Evolutionary conservation across 2,329 filamentous ascomycete species (phyloP), one percentile per base, ranked within the genome.

Genomic region (Pyrenochaeta sp.): DNA sequence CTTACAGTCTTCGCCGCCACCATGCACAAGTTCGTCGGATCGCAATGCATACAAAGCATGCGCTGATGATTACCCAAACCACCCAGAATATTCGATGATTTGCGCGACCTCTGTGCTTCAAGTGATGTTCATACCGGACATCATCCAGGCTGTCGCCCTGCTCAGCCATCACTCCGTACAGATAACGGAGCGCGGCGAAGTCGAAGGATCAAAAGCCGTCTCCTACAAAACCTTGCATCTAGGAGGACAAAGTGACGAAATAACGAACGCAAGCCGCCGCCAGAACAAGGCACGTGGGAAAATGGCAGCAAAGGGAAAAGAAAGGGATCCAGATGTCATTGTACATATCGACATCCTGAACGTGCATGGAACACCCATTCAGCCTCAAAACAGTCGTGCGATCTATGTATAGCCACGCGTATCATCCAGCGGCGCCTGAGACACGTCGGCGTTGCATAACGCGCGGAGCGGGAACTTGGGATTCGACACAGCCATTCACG

Each of bases 81-180:
- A 47, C 9, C 36, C 41, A 38, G 17, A 55, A 55, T 6, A 66
- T 28, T 1, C 32, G 42, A 13, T 53, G 47, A 22, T 64, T 59
- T 9, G 32, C 34, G 14, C 38, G 32, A 2, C 56, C 54, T 29
- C 62, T 49, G 35, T 64, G 60, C 29, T 49, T 42, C 7, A 63
- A 31, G 30, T 64, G 61, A 35, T 63, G 53, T 21, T 61, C 50
- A 35, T 61, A 60, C 7, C 61, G 58, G 13, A 57, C 44, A 26
- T 61, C 51, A 15, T 62, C 60, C 23, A 62, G 30, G 13, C 53
- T 38, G 22, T 13, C 26, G 2, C 11, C 13, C 14, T 20, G 3
- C 7, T 45, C 28, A 3, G 27, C 18, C 15, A 29, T 26, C 7
- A 35, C 21, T 9, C 20, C 23, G 21, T 39, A 15, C 10, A 29